Base-by-base conservation (phyloP, 768 basidiomycete genomes). In the Tulasnella sp. region DNA sequence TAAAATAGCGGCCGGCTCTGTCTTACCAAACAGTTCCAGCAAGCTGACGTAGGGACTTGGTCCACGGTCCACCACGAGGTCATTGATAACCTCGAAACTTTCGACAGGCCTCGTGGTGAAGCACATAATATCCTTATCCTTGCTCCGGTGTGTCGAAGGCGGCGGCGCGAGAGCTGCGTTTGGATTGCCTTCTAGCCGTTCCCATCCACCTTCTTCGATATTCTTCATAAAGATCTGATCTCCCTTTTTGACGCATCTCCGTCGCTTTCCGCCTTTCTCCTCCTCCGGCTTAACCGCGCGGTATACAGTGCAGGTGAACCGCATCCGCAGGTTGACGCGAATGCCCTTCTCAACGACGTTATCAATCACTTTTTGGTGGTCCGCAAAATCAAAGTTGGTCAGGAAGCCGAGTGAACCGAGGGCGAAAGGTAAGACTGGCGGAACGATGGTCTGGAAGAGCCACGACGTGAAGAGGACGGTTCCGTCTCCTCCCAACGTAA, bases 401-500 rank as follows among this genome's bases (percentile, higher is more conserved):
- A 96, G 91, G 85, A 99, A 99, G 68, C 97, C 97, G 34, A 99
- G 89, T 5, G 97, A 98, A 64, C 97, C 97, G 36, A 99, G 88
- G 1, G 97, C 96, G 82, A 99, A 99, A 0, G 97, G 91, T 17
- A 99, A 91, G 45, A 99, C 95, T 15, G 97, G 97, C n/a, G 97
- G 97, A 19, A 99, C 97, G 80, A 99, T 94, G 73, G 91, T 90
- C 82, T 99, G 97, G 86, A 99, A 99, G 39, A 99, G 86, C 97
- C 97, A 99, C 3, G 97, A 99, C 6, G 97, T 97, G 85, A 98
- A 99, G 19, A 99, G 88, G 2, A 99, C 96, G 0, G 97, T 99
- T 17, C 97, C 97, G 82, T 99, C 97, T 12, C 97, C 97, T 68
- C 97, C 97, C 78, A 99, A 91, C 37, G 97, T 99, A 67, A 99